Evolutionary conservation across 306 rosid species (phyloP).

Genomic region (Astragalus membranaceus): DNA sequence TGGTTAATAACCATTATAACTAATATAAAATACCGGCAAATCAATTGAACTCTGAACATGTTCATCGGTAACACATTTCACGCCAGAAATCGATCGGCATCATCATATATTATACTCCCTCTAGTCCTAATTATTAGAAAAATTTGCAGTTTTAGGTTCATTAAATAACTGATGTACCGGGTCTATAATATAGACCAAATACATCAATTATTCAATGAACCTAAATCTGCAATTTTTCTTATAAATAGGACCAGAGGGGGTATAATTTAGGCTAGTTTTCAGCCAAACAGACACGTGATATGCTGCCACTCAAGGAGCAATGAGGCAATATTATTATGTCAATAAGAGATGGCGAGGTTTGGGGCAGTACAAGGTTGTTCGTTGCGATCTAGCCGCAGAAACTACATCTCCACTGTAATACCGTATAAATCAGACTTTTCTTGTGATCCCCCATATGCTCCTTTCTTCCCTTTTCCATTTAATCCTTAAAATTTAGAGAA

Average conservation of each 20-base stretch:
- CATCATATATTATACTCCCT: no score
- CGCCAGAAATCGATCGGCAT: no score
- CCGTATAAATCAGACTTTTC: neutral
- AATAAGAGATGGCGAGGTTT: neutral
- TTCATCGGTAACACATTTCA: neutral
- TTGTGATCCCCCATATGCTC: neutral
- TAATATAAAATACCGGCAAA: neutral
- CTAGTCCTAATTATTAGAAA: no score
- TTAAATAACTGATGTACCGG: no score
- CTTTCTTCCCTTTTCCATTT: neutral
- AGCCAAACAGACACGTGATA: neutral
- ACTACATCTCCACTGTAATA: neutral
- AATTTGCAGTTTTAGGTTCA: no score
- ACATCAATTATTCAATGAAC: no score
- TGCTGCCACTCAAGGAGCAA: neutral
- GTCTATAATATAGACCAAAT: no score
- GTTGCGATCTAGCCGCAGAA: neutral
- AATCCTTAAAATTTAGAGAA: neutral
- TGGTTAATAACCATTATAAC: neutral
- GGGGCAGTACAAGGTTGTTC: no score
- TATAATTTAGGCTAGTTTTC: neutral
- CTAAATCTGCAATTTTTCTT: no score
- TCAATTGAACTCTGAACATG: neutral
- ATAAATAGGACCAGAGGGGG: no score
- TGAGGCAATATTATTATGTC: neutral